phyloP scores from a whole-genome alignment of 306 rosid species.

The Pterocarpus macrocarpus region DNA sequence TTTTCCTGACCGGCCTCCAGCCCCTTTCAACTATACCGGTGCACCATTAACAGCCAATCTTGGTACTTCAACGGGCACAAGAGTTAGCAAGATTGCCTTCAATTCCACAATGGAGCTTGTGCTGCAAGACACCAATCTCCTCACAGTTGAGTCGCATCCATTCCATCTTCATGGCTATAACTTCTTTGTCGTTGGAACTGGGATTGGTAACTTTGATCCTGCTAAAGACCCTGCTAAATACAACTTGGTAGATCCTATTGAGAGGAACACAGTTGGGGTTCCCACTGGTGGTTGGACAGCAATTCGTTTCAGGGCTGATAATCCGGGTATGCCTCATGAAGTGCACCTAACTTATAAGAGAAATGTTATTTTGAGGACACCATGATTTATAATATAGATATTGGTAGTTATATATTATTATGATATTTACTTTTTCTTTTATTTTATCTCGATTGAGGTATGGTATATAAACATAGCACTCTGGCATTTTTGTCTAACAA shows the following conservation, averaged over 20 bases:
- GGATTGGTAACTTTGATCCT: slow-evolving; percentile 80
- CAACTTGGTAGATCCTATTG: slow-evolving; percentile 86
- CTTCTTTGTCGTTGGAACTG: slow-evolving; percentile 80
- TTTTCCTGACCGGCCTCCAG: slow-evolving; percentile 74
- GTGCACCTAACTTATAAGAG: neutral
- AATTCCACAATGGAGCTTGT: slow-evolving; percentile 86
- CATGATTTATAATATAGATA: no score
- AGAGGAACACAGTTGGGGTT: slow-evolving; percentile 87
- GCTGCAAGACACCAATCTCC: slow-evolving; percentile 81
- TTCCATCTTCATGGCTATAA: slow-evolving; percentile 74
- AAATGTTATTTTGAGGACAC: no score
- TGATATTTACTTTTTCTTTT: no score
- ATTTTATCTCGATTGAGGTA: no score
- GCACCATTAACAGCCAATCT: slow-evolving; percentile 72
- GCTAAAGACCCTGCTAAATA: slow-evolving; percentile 74
- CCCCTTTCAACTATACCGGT: slow-evolving; percentile 76
- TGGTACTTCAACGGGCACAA: slow-evolving; percentile 68
- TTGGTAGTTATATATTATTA: no score
- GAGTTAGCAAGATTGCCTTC: slow-evolving; percentile 71
- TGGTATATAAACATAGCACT: no score
- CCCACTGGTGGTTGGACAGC: slow-evolving; percentile 97
- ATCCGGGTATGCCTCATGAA: slow-evolving; percentile 68
- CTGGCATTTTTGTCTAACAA: no score
- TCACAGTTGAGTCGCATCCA: slow-evolving; percentile 89
- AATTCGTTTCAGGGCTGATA: slow-evolving; percentile 83